These are phyloP conservation scores for Fusarium tricinctum DNA, from an alignment of 2,329 filamentous ascomycete genomes.

Conservation along the genomic window DNA sequence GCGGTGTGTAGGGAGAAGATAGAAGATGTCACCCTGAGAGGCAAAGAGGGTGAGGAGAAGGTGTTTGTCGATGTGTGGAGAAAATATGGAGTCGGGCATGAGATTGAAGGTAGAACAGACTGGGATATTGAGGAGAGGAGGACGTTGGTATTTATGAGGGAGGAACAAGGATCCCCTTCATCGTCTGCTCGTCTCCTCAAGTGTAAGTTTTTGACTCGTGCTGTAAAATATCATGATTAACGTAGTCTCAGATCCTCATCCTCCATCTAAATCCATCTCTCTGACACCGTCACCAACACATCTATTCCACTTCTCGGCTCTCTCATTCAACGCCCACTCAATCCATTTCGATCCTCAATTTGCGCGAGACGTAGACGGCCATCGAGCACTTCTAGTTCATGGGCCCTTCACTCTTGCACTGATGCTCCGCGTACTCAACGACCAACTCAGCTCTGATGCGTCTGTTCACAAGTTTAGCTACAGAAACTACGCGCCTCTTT, in stretches of 20 bases:
- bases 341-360: constrained; percentile 88
- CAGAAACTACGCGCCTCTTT: constrained; percentile 84
- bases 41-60: constrained; percentile 57
- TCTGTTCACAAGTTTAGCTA: constrained; percentile 76
- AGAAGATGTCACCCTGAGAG: constrained; percentile 55
- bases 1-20: constrained; percentile 64
- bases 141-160: constrained; percentile 67
- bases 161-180: constrained; percentile 41
- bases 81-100: constrained; percentile 56
- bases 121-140: constrained; percentile 62
- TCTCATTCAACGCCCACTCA: constrained; percentile 91
- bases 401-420: constrained; percentile 85
- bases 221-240: constrained; percentile 1
- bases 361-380: constrained; percentile 78
- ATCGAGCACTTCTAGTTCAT: constrained; percentile 83
- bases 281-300: constrained; percentile 77
- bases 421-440: constrained; percentile 75
- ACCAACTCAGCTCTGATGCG: constrained; percentile 38
- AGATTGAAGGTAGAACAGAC: constrained; percentile 24
- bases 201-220: constrained; percentile 42
- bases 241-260: constrained; percentile 51
- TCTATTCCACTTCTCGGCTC: constrained; percentile 90
- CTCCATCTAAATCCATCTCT: constrained; percentile 59
- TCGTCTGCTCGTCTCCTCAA: constrained; percentile 45
- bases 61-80: constrained; percentile 67